These are phyloP conservation scores for Pestalotiopsis fici DNA, from an alignment of 2,329 filamentous ascomycete genomes.

Conservation along the genomic window DNA sequence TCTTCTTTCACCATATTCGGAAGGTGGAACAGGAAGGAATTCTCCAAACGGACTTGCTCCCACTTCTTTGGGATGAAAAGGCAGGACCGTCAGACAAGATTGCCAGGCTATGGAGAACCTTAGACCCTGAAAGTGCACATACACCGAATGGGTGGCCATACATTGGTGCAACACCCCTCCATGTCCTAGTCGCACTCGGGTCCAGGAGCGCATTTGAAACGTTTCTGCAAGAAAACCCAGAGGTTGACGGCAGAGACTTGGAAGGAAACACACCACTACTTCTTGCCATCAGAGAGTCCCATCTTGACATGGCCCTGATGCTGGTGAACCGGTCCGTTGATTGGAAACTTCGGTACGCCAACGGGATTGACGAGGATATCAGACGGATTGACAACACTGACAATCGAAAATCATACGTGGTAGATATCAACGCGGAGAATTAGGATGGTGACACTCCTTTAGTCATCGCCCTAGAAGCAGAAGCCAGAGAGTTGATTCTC, in stretches of 20 bases:
- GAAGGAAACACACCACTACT: background rate
- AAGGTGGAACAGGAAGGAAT: background rate
- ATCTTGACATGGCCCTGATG: background rate
- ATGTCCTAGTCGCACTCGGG: background rate
- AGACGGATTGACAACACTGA: no score
- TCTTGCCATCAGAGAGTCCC: background rate
- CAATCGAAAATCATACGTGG: no score
- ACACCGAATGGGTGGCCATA: background rate
- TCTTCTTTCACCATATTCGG: background rate
- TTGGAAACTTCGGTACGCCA: no score
- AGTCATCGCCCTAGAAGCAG: no score
- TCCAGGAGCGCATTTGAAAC: background rate
- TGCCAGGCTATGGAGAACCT: background rate
- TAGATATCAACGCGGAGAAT: no score
- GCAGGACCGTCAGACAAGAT: background rate
- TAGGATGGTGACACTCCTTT: no score
- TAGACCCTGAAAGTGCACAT: background rate
- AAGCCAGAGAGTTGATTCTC: no score
- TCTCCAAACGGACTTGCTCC: background rate
- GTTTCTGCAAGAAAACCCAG: background rate
- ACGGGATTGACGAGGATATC: no score
- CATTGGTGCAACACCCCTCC: background rate
- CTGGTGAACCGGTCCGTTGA: background rate
- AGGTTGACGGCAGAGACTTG: background rate
- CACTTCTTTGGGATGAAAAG: background rate